A percentile compares a stretch with the other conserved stretches of the same genome.
phyloP scores from a whole-genome alignment of 257 asterid genomes.

The Capsicum pubescens region DNA sequence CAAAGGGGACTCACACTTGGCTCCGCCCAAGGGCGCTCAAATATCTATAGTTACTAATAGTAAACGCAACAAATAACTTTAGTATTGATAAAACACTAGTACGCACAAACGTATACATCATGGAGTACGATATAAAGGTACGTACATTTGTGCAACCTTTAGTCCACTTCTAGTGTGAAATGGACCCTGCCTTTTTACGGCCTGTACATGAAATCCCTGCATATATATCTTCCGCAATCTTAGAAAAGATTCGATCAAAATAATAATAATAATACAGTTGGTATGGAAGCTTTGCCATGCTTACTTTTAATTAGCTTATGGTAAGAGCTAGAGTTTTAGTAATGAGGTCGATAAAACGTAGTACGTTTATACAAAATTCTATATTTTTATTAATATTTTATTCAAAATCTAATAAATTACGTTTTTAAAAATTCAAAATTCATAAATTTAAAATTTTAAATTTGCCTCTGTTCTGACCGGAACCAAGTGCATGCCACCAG shows the following conservation, averaged over 20 bases:
- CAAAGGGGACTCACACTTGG: no score
- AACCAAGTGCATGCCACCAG: neutral
- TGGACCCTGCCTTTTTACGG: neutral
- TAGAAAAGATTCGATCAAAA: neutral
- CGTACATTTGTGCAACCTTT: neutral
- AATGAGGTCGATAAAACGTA: neutral
- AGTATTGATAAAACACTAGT: neutral
- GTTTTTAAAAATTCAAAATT: neutral
- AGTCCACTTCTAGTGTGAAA: constrained; percentile 9
- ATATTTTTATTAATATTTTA: neutral
- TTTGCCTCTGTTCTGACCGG: neutral
- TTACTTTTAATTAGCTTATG: no score
- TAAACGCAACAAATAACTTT: neutral
- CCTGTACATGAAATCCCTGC: neutral
- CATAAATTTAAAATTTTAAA: neutral
- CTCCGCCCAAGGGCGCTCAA: no score
- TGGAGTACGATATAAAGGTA: neutral
- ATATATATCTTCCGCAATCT: neutral
- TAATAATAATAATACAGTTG: neutral
- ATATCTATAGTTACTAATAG: no score
- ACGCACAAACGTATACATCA: neutral
- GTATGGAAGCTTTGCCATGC: neutral
- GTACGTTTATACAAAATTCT: neutral
- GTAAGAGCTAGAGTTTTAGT: no score
- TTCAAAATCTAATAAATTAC: neutral